Evolutionary conservation across 345 rosid species (phyloP), one percentile per base, ranked within the genome.

Genomic region (Populus pruinosa): DNA sequence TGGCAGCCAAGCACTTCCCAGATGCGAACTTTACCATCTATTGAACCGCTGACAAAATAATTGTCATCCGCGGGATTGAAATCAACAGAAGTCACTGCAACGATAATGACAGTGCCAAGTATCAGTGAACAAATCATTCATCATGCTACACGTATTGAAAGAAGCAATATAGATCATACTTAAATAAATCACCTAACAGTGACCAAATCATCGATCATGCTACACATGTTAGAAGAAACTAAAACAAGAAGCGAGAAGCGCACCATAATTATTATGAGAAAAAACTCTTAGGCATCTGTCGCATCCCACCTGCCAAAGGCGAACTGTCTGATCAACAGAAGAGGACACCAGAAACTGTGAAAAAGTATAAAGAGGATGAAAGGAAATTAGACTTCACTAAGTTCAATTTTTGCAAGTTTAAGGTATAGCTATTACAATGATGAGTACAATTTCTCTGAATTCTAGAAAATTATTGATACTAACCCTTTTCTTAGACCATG

Each of bases 401-500:
- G 71, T 47, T 50, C 5, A 69, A 18, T 49, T 25, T 35, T 35
- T 49, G 21, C 27, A 43, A n/a, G 14, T n/a, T 73, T 20, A 53
- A 16, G 53, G 33, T 6, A 44, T 11, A 25, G 17, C 61, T 33
- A 33, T 59, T n/a, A 5, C 9, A 59, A 2, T 14, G 29, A 59
- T 23, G 64, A 4, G 64, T 10, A 23, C 11, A 59, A 23, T 10
- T 8, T 59, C 64, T n/a, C 29, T 59, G 29, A 59, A 59, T 23
- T 59, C 33, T 41, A 25, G 33, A 41, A 10, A 39, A 5, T 41
- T 68, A n/a, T 21, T 68, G 69, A 66, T 43, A 79, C 88, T 87
- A 69, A 93, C 97, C 90, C 90, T 90, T 82, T 85, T 85, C 79
- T 84, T 86, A 14, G 97, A 93, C 97, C 97, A 93, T 1, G 96